These are phyloP conservation scores for Cyberlindnera subsufficiens DNA, from an alignment of 805 yeast species.

Conservation along the genomic window DNA sequence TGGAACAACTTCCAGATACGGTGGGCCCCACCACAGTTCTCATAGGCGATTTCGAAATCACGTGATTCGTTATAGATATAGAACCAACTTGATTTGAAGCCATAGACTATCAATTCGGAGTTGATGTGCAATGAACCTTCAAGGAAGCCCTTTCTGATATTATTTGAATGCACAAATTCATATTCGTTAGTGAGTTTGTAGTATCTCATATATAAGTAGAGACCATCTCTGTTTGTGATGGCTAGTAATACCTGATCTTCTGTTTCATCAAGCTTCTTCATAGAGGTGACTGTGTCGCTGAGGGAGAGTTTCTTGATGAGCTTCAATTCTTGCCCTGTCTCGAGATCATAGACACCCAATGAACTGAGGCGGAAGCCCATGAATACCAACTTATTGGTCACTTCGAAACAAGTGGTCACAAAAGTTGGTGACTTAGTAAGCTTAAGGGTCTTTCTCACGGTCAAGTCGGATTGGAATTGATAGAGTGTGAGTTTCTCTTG, in stretches of 20 bases:
- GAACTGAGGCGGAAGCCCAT: slow-evolving; percentile 74
- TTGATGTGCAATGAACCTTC: slow-evolving; percentile 57
- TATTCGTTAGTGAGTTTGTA: slow-evolving; percentile 18
- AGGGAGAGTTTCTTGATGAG: slow-evolving; percentile 42
- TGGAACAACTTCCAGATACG: slow-evolving; percentile 64
- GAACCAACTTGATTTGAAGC: slow-evolving; percentile 76
- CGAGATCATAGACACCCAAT: slow-evolving; percentile 46
- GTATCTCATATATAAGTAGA: slow-evolving; percentile 38
- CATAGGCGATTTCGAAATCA: slow-evolving; percentile 63
- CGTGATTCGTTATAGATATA: slow-evolving; percentile 78
- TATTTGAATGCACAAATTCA: slow-evolving; percentile 47
- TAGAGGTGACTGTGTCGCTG: slow-evolving; percentile 66
- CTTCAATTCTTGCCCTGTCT: slow-evolving; percentile 17
- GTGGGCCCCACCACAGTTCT: slow-evolving; percentile 88
- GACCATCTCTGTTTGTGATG: slow-evolving; percentile 64
- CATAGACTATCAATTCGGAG: slow-evolving; percentile 57
- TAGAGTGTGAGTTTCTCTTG: slow-evolving; percentile 43
- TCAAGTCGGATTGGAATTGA: slow-evolving; percentile 29
- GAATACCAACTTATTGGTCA: slow-evolving; percentile 39
- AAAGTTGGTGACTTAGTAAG: slow-evolving; percentile 42
- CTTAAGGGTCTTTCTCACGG: slow-evolving; percentile 15
- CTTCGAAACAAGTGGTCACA: slow-evolving; percentile 51
- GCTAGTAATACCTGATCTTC: slow-evolving; percentile 23
- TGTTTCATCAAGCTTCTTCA: slow-evolving; percentile 32
- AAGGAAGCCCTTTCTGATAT: slow-evolving; percentile 66